Base-by-base conservation (phyloP, 2,329 filamentous ascomycete genomes). In the Apiospora rasikravindrae region DNA sequence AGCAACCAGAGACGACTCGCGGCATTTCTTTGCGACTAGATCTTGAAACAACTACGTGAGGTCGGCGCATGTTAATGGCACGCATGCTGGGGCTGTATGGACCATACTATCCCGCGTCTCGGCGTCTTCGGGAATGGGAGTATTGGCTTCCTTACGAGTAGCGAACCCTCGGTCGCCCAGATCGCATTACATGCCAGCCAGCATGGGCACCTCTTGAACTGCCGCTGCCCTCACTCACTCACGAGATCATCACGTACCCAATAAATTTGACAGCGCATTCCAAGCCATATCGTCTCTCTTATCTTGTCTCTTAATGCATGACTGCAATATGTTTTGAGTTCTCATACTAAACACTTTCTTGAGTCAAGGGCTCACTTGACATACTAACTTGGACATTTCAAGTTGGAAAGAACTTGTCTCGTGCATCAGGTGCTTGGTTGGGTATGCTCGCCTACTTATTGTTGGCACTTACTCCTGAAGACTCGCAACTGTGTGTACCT, bases 291-390 rank as follows among this genome's bases (percentile, higher is more conserved):
- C 49, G 49, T 26, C 24, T 53, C 49, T 26, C 24, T n/a, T 26
- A 26, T 14, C 22, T n/a, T 19, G 4, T 29, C 29, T 61, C 53
- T 37, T 22, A 29, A 64, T 64, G 57, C 33, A 64, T 64, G 29
- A 64, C 57, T 64, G 7, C 57, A 22, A 61, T 8, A 64, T 64
- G 29, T 64, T 64, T 64, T 40, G 57, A 64, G 57, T 64, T 64
- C 22, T 6, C 33, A 19, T 64, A n/a, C 33, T 40, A n/a, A 40
- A n/a, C 33, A 40, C 33, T 64, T 19, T 64, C 29, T 37, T 37
- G 57, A 64, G 57, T 64, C 57, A 64, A 64, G 57, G 33, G 10
- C 57, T 64, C 57, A 64, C 57, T 24, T 24, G 33, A 33, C 26
- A 64, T 40, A n/a, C 57, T 33, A 24, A 24, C 57, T 64, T 13